Evolutionary conservation across 129 eudicot species (phyloP).

Genomic region (Flaveria ramosissima): DNA sequence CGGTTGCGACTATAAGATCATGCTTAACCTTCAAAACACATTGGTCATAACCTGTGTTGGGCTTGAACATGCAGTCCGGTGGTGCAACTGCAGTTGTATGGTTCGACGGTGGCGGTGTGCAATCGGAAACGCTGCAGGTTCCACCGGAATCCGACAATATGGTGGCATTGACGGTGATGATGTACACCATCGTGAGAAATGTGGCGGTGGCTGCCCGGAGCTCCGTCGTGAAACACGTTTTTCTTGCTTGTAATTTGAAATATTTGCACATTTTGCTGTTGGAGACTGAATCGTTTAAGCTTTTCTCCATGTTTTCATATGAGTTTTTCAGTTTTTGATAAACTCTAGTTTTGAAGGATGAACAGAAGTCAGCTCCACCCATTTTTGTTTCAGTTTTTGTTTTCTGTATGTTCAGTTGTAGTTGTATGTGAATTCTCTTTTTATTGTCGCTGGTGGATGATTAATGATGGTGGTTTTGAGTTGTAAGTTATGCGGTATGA

Average conservation of each 20-base stretch:
- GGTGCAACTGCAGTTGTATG: slow-evolving; percentile 26
- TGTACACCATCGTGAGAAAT: slow-evolving; percentile 82
- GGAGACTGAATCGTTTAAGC: slow-evolving; percentile 49
- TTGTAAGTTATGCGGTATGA: slow-evolving; percentile 12
- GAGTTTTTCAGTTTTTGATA: slow-evolving; percentile 35
- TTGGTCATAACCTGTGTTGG: slow-evolving; percentile 58
- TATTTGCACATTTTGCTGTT: slow-evolving; percentile 55
- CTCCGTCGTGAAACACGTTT: slow-evolving; percentile 62
- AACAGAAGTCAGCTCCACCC: slow-evolving; percentile 53
- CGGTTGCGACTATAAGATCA: slow-evolving; percentile 78
- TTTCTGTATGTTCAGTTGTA: background rate
- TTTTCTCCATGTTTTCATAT: slow-evolving; percentile 42
- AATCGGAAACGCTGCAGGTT: slow-evolving; percentile 59
- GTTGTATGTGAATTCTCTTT: background rate
- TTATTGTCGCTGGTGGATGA: slow-evolving; percentile 8
- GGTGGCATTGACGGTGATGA: slow-evolving; percentile 79
- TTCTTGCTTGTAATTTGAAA: slow-evolving; percentile 69
- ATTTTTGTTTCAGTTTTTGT: slow-evolving; percentile 31
- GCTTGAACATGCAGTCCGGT: slow-evolving; percentile 64
- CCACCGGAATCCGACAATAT: slow-evolving; percentile 75
- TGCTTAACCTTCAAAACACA: slow-evolving; percentile 55
- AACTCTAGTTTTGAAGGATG: slow-evolving; percentile 31
- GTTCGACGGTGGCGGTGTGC: slow-evolving; percentile 46
- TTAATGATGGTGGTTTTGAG: too few relatives aligned
- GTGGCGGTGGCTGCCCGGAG: slow-evolving; percentile 85